Conservation (phyloP, 306 rosid genomes). For the Mimosa bimucronata region DNA sequence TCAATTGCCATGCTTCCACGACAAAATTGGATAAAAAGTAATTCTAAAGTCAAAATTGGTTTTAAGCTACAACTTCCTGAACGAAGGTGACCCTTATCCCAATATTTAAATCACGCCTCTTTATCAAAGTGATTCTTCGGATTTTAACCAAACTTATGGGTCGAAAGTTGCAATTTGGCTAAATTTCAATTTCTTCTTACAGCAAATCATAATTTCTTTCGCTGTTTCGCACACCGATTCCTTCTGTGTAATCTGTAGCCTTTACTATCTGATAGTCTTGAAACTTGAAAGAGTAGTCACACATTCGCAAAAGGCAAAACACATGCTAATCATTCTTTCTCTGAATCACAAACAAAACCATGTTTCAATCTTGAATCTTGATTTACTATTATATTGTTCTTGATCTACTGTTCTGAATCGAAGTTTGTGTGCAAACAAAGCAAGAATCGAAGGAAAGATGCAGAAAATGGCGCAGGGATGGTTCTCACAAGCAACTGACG, state of each 20-base stretch:
- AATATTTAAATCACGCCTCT: no score
- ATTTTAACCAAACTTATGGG: neutral
- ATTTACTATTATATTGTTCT: neutral
- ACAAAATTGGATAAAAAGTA: no score
- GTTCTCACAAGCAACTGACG: conserved; percentile 56
- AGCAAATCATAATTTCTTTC: neutral
- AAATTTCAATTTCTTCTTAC: neutral
- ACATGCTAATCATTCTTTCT: neutral
- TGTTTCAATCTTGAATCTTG: neutral
- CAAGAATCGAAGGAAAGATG: conserved; percentile 26
- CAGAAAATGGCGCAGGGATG: conserved; percentile 87
- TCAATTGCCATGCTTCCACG: no score
- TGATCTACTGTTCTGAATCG: neutral
- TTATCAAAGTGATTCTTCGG: neutral
- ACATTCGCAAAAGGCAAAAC: neutral
- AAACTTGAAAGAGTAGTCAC: neutral
- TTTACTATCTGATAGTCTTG: neutral
- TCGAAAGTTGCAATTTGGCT: neutral
- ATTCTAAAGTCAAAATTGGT: no score
- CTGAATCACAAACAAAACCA: neutral
- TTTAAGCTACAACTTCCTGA: no score
- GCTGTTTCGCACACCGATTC: neutral
- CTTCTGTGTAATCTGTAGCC: neutral
- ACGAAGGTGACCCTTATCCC: no score
- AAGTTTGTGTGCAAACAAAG: conserved; percentile 22